Evolutionary conservation across 768 basidiomycete species (phyloP).

Genomic region (Mycena chlorophos): DNA sequence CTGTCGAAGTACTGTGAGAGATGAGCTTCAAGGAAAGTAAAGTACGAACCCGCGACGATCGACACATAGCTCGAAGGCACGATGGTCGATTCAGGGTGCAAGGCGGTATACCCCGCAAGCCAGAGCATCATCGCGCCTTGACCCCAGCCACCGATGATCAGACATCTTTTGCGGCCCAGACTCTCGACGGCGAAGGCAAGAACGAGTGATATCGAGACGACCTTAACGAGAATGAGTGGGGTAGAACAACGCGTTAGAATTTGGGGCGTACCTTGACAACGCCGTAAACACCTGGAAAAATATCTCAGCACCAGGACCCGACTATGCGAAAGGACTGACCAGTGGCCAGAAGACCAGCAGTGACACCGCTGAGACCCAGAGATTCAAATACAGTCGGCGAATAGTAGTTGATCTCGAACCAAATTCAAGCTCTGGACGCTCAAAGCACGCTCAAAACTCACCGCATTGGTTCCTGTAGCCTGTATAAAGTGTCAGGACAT

Average conservation of each 20-base stretch:
- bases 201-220: slow-evolving; percentile 41
- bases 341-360: slow-evolving; percentile 49
- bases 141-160: slow-evolving; percentile 50
- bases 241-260: slow-evolving; percentile 13
- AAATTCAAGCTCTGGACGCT: not conserved
- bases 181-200: slow-evolving; percentile 50
- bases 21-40: no score
- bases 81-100: slow-evolving; percentile 32
- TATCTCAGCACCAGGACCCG: not conserved
- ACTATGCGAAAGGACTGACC: slow-evolving; percentile 27
- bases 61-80: slow-evolving; percentile 43
- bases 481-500: slow-evolving; percentile 11
- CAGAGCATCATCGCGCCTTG: slow-evolving; percentile 50
- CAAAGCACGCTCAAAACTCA: slow-evolving; percentile 34
- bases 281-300: slow-evolving; percentile 33
- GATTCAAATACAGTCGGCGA: slow-evolving; percentile 51
- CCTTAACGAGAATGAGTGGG: slow-evolving; percentile 31
- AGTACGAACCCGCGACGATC: slow-evolving; percentile 43
- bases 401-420: not conserved
- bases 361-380: slow-evolving; percentile 47
- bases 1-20: no score
- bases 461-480: slow-evolving; percentile 56
- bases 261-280: no score
- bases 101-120: slow-evolving; percentile 42
- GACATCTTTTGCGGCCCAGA: slow-evolving; percentile 49